Evolutionary conservation across 768 basidiomycete species (phyloP), one percentile per base, ranked within the genome.

Genomic region (Tricholoma hemisulphureum): DNA sequence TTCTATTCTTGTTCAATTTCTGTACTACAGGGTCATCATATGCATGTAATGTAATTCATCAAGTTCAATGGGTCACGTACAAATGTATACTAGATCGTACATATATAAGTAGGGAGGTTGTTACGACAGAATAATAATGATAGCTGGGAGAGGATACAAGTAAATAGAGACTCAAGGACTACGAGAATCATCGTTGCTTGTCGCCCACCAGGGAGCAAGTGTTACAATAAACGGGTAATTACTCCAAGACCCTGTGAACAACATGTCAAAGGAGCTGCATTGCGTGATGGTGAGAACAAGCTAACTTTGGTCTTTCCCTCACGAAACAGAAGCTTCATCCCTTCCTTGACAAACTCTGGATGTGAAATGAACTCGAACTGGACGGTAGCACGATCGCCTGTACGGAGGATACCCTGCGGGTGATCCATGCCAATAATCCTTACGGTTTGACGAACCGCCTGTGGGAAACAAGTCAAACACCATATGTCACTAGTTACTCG

Each of bases 351-450:
- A 68, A 87, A 95, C 77, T 97, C 96, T 0, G 93, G 89, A 54
- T 90, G 88, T 13, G 91, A 88, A 55, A 96, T 91, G 67, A 98
- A 96, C 74, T 98, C 93, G 64, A 98, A 98, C 31, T 84, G 83
- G n/a, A 98, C 93, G 2, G 88, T 94, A 2, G 94, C 93, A 29
- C 95, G 84, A 68, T 99, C 97, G 4, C 97, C 97, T 0, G 96
- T 99, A 18, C 96, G 87, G 26, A 99, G 77, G 34, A 96, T 78
- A 11, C 89, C 89, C 66, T 91, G 88, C 6, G 93, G 91, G 62
- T 94, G 88, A 67, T 98, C 95, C 82, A 95, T 92, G 39, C 79
- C 84, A n/a, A 94, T 71, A 61, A 97, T 95, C 54, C 89, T 82
- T 18, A 96, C 95, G 1, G 95, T 97, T 76, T 97, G 95, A 28